Conservation (phyloP, 371 early-diverging fungal genomes). For the Mucor saturninus region DNA sequence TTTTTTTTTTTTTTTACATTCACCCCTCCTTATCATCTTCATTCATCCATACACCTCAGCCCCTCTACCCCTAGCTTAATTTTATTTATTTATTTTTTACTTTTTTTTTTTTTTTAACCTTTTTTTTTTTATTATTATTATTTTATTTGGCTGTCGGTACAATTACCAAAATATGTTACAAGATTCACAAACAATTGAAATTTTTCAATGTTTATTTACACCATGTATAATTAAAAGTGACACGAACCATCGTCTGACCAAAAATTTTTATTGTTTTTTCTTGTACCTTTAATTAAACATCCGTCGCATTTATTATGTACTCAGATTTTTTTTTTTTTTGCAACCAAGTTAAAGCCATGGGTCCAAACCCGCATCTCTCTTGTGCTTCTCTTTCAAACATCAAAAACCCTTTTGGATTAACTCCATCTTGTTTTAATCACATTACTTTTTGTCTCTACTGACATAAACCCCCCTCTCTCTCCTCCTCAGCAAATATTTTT, state of each 20-base stretch:
- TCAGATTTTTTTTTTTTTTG: too few species aligned
- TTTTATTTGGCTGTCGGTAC: too few species aligned
- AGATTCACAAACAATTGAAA: neutral
- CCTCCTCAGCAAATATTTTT: neutral
- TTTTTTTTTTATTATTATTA: too few species aligned
- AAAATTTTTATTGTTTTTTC: conserved; percentile 1
- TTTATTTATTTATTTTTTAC: too few species aligned
- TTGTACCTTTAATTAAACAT: too few species aligned
- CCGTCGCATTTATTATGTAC: too few species aligned
- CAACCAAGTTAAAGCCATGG: neutral
- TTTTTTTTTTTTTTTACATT: neutral
- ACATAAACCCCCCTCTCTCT: neutral
- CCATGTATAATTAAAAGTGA: neutral
- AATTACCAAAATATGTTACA: too few species aligned
- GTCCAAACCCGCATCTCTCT: neutral
- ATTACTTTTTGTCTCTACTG: neutral
- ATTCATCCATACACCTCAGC: too few species aligned
- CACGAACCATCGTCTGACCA: neutral
- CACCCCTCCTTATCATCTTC: too few species aligned
- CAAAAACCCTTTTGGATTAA: neutral
- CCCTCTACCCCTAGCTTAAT: too few species aligned
- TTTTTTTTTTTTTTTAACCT: too few species aligned
- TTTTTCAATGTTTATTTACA: neutral
- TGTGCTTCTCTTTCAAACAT: too few species aligned
- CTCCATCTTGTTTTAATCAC: neutral